Evolutionary conservation across 2,329 filamentous ascomycete species (phyloP).

Genomic region (Cladobotryum protrusum): DNA sequence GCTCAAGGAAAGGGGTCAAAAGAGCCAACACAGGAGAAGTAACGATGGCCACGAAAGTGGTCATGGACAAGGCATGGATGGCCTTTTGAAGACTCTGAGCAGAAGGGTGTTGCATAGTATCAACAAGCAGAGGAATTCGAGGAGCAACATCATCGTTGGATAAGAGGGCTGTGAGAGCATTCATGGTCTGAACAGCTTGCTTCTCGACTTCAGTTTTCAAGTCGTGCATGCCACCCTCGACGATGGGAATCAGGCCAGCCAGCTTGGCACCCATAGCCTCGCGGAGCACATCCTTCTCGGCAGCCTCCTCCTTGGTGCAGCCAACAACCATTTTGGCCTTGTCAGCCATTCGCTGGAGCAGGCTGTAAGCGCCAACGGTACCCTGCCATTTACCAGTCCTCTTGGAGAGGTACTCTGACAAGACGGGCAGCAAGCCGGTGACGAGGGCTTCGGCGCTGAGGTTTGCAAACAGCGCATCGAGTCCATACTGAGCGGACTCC

Average conservation of each 20-base stretch:
- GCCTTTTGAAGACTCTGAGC: slow-evolving; percentile 86
- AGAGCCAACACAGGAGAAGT: slow-evolving; percentile 93
- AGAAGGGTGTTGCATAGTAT: slow-evolving; percentile 92
- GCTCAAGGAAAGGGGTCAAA: slow-evolving; percentile 88
- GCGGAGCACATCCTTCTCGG: slow-evolving; percentile 81
- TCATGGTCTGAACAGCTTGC: slow-evolving; percentile 89
- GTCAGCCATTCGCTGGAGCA: slow-evolving; percentile 90
- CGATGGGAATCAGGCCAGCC: slow-evolving; percentile 80
- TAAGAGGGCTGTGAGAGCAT: slow-evolving; percentile 77
- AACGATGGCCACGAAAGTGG: slow-evolving; percentile 95
- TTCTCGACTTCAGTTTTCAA: slow-evolving; percentile 85
- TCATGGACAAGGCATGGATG: slow-evolving; percentile 93
- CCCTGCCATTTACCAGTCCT: slow-evolving; percentile 96
- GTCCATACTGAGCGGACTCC: slow-evolving; percentile 87
- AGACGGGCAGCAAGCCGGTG: slow-evolving; percentile 69
- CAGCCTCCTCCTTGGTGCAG: slow-evolving; percentile 71
- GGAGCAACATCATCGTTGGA: slow-evolving; percentile 96
- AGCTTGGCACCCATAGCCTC: slow-evolving; percentile 86
- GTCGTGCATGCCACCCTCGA: slow-evolving; percentile 93
- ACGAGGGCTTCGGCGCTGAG: slow-evolving; percentile 79
- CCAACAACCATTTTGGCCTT: slow-evolving; percentile 84
- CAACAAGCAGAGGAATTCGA: slow-evolving; percentile 83
- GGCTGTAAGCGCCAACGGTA: slow-evolving; percentile 74
- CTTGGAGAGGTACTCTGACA: slow-evolving; percentile 71
- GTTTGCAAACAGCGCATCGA: slow-evolving; percentile 79